Evolutionary conservation across 2,329 filamentous ascomycete species (phyloP).

Genomic region (Leptosphaerulina australis): DNA sequence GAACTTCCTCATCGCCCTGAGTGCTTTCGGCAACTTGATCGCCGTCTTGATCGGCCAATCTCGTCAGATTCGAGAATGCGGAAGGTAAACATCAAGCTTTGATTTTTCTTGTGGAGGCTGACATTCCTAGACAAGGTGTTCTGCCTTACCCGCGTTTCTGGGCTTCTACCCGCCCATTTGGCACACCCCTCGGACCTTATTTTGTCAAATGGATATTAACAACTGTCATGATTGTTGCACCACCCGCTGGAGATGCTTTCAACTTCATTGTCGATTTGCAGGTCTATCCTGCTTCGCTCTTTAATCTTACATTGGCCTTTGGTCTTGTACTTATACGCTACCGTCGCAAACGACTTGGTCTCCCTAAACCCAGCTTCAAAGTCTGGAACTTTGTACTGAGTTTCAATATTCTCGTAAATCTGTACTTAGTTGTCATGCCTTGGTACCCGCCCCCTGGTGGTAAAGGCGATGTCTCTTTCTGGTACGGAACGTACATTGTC

Average conservation of each 20-base stretch:
- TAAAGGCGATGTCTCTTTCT: conserved; percentile 71
- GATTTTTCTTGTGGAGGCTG: neutral
- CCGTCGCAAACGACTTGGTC: conserved; percentile 58
- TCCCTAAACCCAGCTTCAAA: conserved; percentile 59
- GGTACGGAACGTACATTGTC: conserved; percentile 71
- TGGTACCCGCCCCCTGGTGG: conserved; percentile 71
- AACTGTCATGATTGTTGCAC: conserved; percentile 64
- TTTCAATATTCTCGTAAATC: conserved; percentile 65
- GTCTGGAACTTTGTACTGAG: conserved; percentile 64
- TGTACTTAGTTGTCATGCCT: conserved; percentile 69
- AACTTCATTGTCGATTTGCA: conserved; percentile 65
- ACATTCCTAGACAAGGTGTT: conserved; percentile 58
- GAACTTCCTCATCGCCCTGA: conserved; percentile 63
- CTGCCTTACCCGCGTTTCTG: conserved; percentile 66
- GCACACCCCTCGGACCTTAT: conserved; percentile 66
- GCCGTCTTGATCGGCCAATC: conserved; percentile 62
- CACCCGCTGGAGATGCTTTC: conserved; percentile 67
- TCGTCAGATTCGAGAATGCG: conserved; percentile 65
- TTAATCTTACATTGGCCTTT: conserved; percentile 61
- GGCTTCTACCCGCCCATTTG: conserved; percentile 66
- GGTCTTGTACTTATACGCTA: conserved; percentile 65
- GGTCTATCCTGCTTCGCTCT: conserved; percentile 64
- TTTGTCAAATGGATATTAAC: conserved; percentile 64
- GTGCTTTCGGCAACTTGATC: conserved; percentile 65
- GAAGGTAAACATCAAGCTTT: conserved; percentile 35